Conservation (phyloP, 2,329 filamentous ascomycete species). For the Hypoxylon sp. region DNA sequence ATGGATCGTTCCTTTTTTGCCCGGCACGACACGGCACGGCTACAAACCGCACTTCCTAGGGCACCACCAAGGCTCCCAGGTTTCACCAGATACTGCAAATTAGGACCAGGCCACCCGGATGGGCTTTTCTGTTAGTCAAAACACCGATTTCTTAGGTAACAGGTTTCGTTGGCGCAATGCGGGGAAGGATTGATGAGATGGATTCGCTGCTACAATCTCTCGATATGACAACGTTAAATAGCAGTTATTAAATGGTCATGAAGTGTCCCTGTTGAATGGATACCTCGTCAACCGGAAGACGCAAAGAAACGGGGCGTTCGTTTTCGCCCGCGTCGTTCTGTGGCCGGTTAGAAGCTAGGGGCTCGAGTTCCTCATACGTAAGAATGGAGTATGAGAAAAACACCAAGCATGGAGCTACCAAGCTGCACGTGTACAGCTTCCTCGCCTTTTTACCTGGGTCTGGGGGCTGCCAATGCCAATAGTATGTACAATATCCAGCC, state of each 20-base stretch:
- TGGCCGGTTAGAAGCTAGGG: slow-evolving; percentile 13
- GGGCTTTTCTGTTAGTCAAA: slow-evolving; percentile 65
- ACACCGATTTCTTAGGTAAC: slow-evolving; percentile 63
- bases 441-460: slow-evolving; percentile 13
- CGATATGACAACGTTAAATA: slow-evolving; percentile 17
- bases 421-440: slow-evolving; percentile 37
- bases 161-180: slow-evolving; percentile 58
- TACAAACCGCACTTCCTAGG: slow-evolving; percentile 29
- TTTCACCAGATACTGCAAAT: slow-evolving; percentile 44
- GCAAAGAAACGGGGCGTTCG: slow-evolving; percentile 24
- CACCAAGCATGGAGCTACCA: slow-evolving; percentile 40
- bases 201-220: slow-evolving; percentile 32
- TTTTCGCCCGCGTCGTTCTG: slow-evolving; percentile 32
- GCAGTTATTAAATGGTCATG: slow-evolving; percentile 31
- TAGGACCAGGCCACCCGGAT: slow-evolving; percentile 35
- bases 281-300: slow-evolving; percentile 26
- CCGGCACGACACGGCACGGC: slow-evolving; percentile 35
- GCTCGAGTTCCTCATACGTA: slow-evolving; percentile 38
- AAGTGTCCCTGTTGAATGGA: slow-evolving; percentile 22
- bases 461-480: slow-evolving; percentile 32
- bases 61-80: slow-evolving; percentile 35
- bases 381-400: slow-evolving; percentile 36
- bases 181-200: slow-evolving; percentile 57
- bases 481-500: slow-evolving; percentile 23
- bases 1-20: slow-evolving; percentile 39